These are phyloP conservation scores for Thalassiosira livingstoniorum DNA, from an alignment of 352 stramenopile species.

Conservation along the genomic window DNA sequence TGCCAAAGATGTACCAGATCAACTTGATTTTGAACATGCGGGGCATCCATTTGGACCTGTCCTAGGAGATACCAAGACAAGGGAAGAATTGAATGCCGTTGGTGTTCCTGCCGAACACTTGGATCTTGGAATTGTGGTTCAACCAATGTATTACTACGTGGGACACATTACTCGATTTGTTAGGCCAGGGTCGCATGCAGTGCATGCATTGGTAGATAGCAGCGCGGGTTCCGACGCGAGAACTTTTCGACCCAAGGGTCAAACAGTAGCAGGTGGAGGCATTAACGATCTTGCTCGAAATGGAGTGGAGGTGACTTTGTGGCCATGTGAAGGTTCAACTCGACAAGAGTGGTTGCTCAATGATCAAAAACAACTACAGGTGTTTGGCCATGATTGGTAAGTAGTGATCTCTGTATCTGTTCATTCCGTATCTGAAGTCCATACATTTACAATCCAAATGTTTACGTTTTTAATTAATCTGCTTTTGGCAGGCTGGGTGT, in stretches of 20 bases:
- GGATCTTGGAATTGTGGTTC: conserved; percentile 70
- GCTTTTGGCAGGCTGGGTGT: too few species aligned
- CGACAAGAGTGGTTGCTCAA: conserved; percentile 76
- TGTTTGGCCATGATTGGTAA: conserved; percentile 82
- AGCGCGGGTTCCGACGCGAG: conserved; percentile 42
- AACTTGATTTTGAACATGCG: conserved; percentile 67
- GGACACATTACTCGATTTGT: conserved; percentile 85
- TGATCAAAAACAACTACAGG: conserved; percentile 62
- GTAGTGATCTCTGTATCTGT: too few species aligned
- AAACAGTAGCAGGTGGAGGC: conserved; percentile 70
- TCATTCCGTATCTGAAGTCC: too few species aligned
- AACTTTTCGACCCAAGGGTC: conserved; percentile 68
- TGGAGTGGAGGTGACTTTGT: conserved; percentile 82
- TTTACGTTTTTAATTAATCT: too few species aligned
- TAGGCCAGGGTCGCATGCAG: conserved; percentile 65
- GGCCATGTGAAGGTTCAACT: conserved; percentile 82
- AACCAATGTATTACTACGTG: conserved; percentile 85
- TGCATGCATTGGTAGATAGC: conserved; percentile 65
- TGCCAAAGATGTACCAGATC: conserved; percentile 45
- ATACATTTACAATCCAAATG: too few species aligned
- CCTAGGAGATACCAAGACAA: conserved; percentile 72
- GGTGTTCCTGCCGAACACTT: conserved; percentile 75
- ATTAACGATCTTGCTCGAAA: conserved; percentile 79
- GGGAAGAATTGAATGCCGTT: conserved; percentile 78
- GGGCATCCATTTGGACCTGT: conserved; percentile 66